phyloP scores from a whole-genome alignment of 2,329 filamentous ascomycete genomes.

The Epichloe typhina region DNA sequence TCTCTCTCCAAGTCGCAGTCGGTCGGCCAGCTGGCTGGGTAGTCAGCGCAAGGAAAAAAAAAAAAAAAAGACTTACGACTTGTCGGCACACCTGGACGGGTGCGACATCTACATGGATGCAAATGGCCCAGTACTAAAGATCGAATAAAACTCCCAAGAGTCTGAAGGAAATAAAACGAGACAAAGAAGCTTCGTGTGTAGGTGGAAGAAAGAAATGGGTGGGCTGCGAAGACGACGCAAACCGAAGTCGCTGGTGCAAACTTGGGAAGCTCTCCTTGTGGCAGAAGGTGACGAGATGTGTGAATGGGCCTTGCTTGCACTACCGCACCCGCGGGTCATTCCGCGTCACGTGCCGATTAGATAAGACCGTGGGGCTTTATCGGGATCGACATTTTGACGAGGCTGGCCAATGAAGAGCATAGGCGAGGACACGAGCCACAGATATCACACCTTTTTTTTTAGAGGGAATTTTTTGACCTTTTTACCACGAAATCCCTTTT shows the following conservation, averaged over 20 bases:
- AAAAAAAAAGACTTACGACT: slow-evolving; percentile 20
- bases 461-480: no score
- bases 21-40: slow-evolving; percentile 1
- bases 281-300: slow-evolving; percentile 19
- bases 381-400: not conserved
- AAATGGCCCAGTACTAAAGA: slow-evolving; percentile 5
- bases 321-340: slow-evolving; percentile 16
- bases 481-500: no score
- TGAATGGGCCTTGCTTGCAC: slow-evolving; percentile 15
- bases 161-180: not conserved
- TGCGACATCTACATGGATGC: slow-evolving; percentile 24
- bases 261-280: slow-evolving; percentile 21
- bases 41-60: not conserved
- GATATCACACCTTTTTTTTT: no score
- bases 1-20: not conserved
- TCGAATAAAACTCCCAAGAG: not conserved
- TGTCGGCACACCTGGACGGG: slow-evolving; percentile 18
- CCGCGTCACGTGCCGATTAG: slow-evolving; percentile 24
- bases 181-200: not conserved
- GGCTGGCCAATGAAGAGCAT: slow-evolving; percentile 3
- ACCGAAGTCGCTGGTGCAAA: slow-evolving; percentile 17
- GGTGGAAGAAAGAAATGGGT: not conserved
- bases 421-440: not conserved
- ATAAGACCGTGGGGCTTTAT: not conserved
- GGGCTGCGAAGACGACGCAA: slow-evolving; percentile 6